Evolutionary conservation across 2,329 filamentous ascomycete genomes (phyloP), one percentile per base, ranked within the genome.

Genomic region (Rhynchosporium agropyri): DNA sequence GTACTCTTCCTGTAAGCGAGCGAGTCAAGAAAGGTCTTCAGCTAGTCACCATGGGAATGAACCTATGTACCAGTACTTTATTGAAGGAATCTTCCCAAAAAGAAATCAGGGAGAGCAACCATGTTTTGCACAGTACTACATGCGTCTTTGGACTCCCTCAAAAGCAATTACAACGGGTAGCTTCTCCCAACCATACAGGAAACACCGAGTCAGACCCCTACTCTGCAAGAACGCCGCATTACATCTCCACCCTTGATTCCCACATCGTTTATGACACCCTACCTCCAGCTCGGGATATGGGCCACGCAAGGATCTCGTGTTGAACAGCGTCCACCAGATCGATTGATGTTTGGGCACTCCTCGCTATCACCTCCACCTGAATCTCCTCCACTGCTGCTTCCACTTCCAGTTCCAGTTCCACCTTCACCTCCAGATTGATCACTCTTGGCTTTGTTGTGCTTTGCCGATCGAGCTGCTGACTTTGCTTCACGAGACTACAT

Each of bases 401-500:
- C 53, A 42, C 54, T 57, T 29, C 33, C 40, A 33, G 33, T 40
- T 29, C 43, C 20, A 10, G 40, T 42, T 58, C 40, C 46, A 49
- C 48, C 38, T n/a, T 43, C 54, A 29, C 51, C 51, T 29, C 51
- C 51, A 7, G 51, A 54, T 29, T 36, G 51, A 20, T 26, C 13
- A 26, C 43, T 46, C 8, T 10, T 46, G 28, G 36, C 38, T 54
- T 56, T 54, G 54, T 58, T 60, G 45, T 42, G 46, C 68, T 61
- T 49, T 49, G 61, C 66, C 4, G 63, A 60, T 57, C 54, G 48
- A 43, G 46, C 33, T n/a, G 68, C 68, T 20, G 65, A 59, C 26
- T 54, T 43, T n/a, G 66, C 66, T 64, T 69, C 60, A 8, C 63
- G 61, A 12, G 63, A 68, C 67, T 69, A 43, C 42, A 46, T 28